Evolutionary conservation across 2,329 filamentous ascomycete genomes (phyloP).

Genomic region (Penicillium capsulatum): DNA sequence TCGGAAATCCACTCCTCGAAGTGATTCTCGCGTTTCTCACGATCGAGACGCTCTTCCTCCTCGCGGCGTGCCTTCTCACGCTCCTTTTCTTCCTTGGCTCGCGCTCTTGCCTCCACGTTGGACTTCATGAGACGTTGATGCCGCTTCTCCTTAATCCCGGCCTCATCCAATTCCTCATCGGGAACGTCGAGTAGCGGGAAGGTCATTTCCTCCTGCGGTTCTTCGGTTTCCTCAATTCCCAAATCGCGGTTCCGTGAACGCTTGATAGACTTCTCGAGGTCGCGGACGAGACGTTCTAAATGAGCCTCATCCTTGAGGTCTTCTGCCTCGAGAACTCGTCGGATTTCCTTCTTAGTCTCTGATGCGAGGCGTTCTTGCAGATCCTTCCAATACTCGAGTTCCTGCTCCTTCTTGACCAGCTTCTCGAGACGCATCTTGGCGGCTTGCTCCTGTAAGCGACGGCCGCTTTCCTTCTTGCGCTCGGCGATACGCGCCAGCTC

Average conservation of each 20-base stretch:
- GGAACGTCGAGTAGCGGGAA: constrained; percentile 86
- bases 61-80: constrained; percentile 78
- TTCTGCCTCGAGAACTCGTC: constrained; percentile 78
- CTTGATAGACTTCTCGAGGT: constrained; percentile 84
- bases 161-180: constrained; percentile 90
- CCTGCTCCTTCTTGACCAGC: constrained; percentile 90
- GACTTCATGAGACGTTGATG: constrained; percentile 91
- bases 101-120: constrained; percentile 84
- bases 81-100: constrained; percentile 96
- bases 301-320: constrained; percentile 88
- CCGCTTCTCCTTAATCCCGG: constrained; percentile 83
- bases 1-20: constrained; percentile 84
- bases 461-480: constrained; percentile 88
- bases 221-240: constrained; percentile 74
- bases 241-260: constrained; percentile 91
- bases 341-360: constrained; percentile 85
- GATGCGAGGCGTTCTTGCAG: constrained; percentile 68
- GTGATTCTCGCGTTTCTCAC: constrained; percentile 76
- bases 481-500: constrained; percentile 87
- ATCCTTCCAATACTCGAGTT: constrained; percentile 88
- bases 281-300: constrained; percentile 77
- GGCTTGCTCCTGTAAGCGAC: constrained; percentile 88
- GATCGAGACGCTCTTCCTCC: constrained; percentile 78
- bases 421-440: constrained; percentile 97
- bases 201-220: constrained; percentile 70